These are phyloP conservation scores for Colletotrichum sp. DNA, from an alignment of 2,329 filamentous ascomycete genomes.

Conservation along the genomic window DNA sequence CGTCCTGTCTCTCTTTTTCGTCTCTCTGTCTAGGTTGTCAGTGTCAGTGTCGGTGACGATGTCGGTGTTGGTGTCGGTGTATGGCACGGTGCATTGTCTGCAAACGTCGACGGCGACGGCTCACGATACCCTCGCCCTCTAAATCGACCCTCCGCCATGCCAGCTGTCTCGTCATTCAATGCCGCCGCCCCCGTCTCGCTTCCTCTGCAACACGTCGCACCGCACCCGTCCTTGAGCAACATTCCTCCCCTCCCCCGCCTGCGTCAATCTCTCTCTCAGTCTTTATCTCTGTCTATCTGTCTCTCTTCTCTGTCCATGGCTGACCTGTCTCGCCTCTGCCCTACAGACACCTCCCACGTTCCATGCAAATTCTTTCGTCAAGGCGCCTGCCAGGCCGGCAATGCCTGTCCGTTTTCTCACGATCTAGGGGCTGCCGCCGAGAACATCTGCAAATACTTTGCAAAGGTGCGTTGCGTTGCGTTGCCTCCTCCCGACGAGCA, in stretches of 20 bases:
- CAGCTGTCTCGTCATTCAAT: neutral
- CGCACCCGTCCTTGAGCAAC: slow-evolving; percentile 16
- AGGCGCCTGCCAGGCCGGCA: slow-evolving; percentile 93
- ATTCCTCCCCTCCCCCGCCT: neutral
- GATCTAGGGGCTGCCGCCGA: slow-evolving; percentile 85
- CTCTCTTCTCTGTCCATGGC: slow-evolving; percentile 4
- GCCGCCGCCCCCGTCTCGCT: neutral
- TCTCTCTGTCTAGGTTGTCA: neutral
- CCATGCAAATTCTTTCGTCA: slow-evolving; percentile 99
- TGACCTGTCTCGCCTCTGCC: slow-evolving; percentile 21
- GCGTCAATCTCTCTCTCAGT: neutral
- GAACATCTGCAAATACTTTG: slow-evolving; percentile 97
- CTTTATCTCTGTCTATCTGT: neutral
- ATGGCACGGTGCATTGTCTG: neutral
- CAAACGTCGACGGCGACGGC: neutral
- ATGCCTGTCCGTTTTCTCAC: slow-evolving; percentile 95
- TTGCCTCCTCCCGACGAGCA: neutral
- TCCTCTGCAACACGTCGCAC: slow-evolving; percentile 16
- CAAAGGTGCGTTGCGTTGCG: slow-evolving; percentile 72
- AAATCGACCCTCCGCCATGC: neutral
- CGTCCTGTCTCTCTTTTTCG: neutral
- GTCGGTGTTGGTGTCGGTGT: neutral
- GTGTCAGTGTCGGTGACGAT: neutral
- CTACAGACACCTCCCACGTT: slow-evolving; percentile 88
- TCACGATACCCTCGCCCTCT: neutral